phyloP scores from a whole-genome alignment of 192 early-diverging fungal genomes.

The Gryganskiella cystojenkinii region DNA sequence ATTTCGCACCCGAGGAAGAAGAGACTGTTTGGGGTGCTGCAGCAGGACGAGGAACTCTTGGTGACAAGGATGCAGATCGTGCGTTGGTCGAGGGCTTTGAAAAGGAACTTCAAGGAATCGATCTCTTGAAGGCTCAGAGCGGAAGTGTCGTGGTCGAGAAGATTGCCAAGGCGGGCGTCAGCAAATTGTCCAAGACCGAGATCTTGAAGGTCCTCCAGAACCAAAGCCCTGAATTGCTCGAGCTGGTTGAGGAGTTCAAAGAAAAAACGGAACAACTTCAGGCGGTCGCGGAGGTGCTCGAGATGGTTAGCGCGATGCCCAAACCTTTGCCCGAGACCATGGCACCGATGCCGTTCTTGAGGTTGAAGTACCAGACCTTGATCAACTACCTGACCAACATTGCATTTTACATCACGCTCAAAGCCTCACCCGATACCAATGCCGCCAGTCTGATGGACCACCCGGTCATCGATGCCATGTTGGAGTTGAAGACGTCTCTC shows the following conservation, averaged over 20 bases:
- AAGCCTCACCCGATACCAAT: slow-evolving; percentile 60
- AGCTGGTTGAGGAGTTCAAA: slow-evolving; percentile 72
- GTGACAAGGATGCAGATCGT: slow-evolving; percentile 60
- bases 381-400: slow-evolving; percentile 90
- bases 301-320: slow-evolving; percentile 19
- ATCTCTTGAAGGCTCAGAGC: slow-evolving; percentile 53
- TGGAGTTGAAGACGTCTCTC: slow-evolving; percentile 77
- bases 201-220: slow-evolving; percentile 75
- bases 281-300: slow-evolving; percentile 35
- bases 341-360: slow-evolving; percentile 50
- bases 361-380: slow-evolving; percentile 56
- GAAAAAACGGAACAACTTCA: slow-evolving; percentile 54
- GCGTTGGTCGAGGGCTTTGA: slow-evolving; percentile 60
- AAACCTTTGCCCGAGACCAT: slow-evolving; percentile 30
- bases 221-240: slow-evolving; percentile 78
- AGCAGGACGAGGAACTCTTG: slow-evolving; percentile 31
- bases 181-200: slow-evolving; percentile 67
- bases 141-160: slow-evolving; percentile 48
- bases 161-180: slow-evolving; percentile 52
- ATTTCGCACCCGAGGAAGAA: slow-evolving; percentile 89
- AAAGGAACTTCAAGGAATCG: slow-evolving; percentile 61
- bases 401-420: slow-evolving; percentile 84
- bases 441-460: slow-evolving; percentile 73
- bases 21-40: slow-evolving; percentile 60
- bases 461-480: slow-evolving; percentile 86